A percentile compares a stretch with the other conserved stretches of the same genome.
Evolutionary conservation across 345 rosid genomes (phyloP).

Genomic region (Aquilaria yunnanensis): DNA sequence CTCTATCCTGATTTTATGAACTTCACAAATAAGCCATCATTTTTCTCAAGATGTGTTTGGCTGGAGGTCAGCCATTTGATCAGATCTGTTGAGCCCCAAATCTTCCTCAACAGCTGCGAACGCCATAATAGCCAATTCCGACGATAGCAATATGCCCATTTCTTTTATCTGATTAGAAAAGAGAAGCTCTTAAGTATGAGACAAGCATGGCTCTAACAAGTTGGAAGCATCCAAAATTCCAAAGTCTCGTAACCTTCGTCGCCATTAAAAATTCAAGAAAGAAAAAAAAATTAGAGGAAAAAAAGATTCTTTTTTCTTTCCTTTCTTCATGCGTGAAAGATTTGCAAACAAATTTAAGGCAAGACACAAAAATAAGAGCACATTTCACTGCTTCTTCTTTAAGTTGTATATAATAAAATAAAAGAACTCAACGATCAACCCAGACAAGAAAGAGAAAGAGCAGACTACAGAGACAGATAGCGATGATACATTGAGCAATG

Average conservation of each 20-base stretch:
- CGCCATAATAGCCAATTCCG: too few relatives aligned
- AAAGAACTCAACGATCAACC: slow-evolving; percentile 21
- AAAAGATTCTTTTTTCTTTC: slow-evolving; percentile 10
- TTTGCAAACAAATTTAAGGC: slow-evolving; percentile 18
- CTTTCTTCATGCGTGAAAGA: slow-evolving; percentile 51
- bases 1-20: too few relatives aligned
- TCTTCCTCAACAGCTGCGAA: too few relatives aligned
- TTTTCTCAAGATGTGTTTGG: too few relatives aligned
- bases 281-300: not conserved
- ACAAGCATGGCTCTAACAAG: slow-evolving; percentile 77
- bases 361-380: slow-evolving; percentile 36
- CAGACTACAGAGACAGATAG: not conserved
- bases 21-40: too few relatives aligned
- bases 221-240: slow-evolving; percentile 63
- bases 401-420: slow-evolving; percentile 9
- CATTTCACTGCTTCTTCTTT: slow-evolving; percentile 36
- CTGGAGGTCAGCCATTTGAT: too few relatives aligned
- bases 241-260: slow-evolving; percentile 21
- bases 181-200: slow-evolving; percentile 23
- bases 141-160: too few relatives aligned
- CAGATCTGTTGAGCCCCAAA: too few relatives aligned
- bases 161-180: slow-evolving; percentile 5
- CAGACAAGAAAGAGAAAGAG: slow-evolving; percentile 22
- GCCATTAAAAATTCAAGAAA: not conserved
- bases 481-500: slow-evolving; percentile 20